Base-by-base conservation (phyloP, 345 rosid genomes). In the Dipteronia dyeriana region DNA sequence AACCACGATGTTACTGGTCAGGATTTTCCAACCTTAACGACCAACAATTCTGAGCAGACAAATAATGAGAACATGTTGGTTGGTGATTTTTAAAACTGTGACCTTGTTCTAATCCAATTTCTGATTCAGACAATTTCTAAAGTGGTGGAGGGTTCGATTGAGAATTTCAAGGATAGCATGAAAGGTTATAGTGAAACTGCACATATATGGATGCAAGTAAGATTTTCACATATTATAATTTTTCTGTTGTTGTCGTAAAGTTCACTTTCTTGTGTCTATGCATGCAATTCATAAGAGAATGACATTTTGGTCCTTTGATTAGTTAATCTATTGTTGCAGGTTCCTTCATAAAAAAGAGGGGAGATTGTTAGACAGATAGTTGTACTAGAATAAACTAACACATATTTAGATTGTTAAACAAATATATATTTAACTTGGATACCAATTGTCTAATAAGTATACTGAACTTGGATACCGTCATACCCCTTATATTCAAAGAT, bases 291-390 rank as follows among this genome's bases (percentile, higher is more conserved):
- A 19, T 59, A 17, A 29, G 57, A 29, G 10, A 59, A 67, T 68
- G 77, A 25, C 59, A 19, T 16, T 26, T 39, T 20, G 54, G 2
- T 49, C 56, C 9, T 45, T 26, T 9, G 39, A 66, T 68, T 54
- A 39, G 4, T 20, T 26, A 9, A 22, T 53, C 16, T 59, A 0
- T 47, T 41, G 17, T 62, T 72, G 71, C 75, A 96, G 99, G 92
- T 94, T 84, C 94, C 99, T 26, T 94, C 98, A 67, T 97, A 98
- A 0, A 92, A 94, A 92, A 92, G 99, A 86, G 98, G 99, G 75
- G 97, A 96, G 49, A 90, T 96, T 66, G 99, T 96, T 67, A 88
- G 98, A 78, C 98, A 96, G 79, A 96, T 96, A 38, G n/a, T n/a
- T n/a, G 97, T n/a, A n/a, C n/a, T n/a, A n/a, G n/a, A n/a, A n/a